phyloP scores from a whole-genome alignment of 176 grass and related monocot genomes.

The Carex littledalei region DNA sequence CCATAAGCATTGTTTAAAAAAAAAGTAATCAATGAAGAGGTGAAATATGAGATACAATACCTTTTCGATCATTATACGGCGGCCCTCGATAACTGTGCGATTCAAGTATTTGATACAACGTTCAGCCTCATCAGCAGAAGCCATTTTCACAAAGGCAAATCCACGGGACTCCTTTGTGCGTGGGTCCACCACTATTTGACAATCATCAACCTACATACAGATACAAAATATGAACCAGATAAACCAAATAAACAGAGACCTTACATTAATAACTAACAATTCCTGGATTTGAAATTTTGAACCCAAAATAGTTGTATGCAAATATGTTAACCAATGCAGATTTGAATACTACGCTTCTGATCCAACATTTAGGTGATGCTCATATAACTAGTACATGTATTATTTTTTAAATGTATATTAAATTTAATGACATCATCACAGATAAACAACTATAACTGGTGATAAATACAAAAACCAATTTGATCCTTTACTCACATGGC shows the following conservation, averaged over 20 bases:
- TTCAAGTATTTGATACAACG: constrained; percentile 78
- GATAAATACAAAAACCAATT: background rate
- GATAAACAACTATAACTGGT: background rate
- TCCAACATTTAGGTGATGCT: background rate
- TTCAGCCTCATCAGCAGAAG: constrained; percentile 62
- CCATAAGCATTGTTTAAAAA: background rate
- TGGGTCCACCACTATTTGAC: constrained; percentile 82
- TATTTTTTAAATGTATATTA: background rate
- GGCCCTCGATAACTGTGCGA: constrained; percentile 82
- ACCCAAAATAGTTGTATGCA: background rate
- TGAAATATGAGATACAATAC: constrained; percentile 24
- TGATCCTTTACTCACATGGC: background rate
- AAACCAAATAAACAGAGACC: background rate
- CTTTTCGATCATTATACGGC: constrained; percentile 79
- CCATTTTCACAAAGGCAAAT: constrained; percentile 95
- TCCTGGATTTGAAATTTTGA: constrained; percentile 5
- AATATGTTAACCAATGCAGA: background rate
- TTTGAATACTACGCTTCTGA: background rate
- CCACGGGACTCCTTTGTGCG: constrained; percentile 87
- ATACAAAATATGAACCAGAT: constrained; percentile 2
- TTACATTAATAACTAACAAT: background rate
- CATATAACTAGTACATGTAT: background rate
- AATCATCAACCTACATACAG: constrained; percentile 66
- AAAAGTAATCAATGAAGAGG: background rate
- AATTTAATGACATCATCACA: background rate